Conservation (phyloP, 257 asterid genomes). For the Solanum sejunctum region DNA sequence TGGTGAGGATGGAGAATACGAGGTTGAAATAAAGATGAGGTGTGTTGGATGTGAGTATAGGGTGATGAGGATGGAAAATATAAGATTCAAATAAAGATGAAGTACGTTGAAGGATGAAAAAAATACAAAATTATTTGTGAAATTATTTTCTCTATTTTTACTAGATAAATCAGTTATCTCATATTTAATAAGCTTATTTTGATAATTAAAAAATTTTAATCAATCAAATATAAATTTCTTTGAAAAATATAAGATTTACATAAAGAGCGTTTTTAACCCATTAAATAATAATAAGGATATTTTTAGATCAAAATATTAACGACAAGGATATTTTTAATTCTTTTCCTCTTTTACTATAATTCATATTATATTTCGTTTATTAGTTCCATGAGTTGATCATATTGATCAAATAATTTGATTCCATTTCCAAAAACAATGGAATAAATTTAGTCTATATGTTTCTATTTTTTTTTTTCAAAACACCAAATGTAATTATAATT, state of each 20-base stretch:
- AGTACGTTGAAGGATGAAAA: neutral
- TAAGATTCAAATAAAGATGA: neutral
- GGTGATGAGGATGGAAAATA: neutral
- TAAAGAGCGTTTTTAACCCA: too few relatives aligned
- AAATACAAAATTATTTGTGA: neutral
- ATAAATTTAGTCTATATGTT: neutral
- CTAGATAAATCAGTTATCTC: neutral
- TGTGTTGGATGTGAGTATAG: neutral
- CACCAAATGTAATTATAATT: neutral
- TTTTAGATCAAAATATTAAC: too few relatives aligned
- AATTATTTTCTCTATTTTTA: neutral
- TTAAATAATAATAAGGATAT: too few relatives aligned
- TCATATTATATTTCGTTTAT: too few relatives aligned
- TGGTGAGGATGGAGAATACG: rapidly evolving
- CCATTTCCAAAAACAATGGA: neutral
- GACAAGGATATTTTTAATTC: too few relatives aligned
- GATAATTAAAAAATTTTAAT: too few relatives aligned
- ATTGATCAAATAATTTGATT: neutral
- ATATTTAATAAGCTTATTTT: neutral
- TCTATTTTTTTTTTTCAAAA: too few relatives aligned
- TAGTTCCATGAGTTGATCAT: neutral
- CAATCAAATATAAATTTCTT: too few relatives aligned
- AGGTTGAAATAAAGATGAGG: neutral
- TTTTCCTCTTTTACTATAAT: too few relatives aligned
- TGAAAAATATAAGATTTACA: too few relatives aligned